phyloP scores from a whole-genome alignment of 768 basidiomycete species.

The Termitomyces eurrhizus region DNA sequence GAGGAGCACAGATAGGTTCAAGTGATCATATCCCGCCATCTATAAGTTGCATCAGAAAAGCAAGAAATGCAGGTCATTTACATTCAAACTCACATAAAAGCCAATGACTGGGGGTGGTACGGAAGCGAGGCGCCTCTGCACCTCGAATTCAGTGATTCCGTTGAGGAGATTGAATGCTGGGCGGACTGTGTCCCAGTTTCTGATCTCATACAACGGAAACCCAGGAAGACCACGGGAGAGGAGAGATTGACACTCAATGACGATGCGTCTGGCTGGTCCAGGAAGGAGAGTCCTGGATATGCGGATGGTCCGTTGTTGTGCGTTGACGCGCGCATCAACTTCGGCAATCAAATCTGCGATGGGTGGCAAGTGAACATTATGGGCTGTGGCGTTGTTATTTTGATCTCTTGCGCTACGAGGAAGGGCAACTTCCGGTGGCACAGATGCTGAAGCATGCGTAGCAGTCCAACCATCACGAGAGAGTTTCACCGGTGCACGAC shows the following conservation, averaged over 20 bases:
- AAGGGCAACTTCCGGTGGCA: background rate
- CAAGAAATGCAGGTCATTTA: background rate
- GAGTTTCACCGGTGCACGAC: background rate
- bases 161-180: background rate
- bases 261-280: background rate
- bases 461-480: too few relatives aligned
- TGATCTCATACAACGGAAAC: background rate
- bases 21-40: slow-evolving; percentile 5
- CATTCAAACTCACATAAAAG: background rate
- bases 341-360: background rate
- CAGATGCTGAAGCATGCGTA: background rate
- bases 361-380: background rate
- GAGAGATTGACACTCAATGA: background rate
- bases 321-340: background rate
- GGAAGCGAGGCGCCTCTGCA: background rate
- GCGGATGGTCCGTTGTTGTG: background rate
- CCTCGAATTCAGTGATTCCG: background rate
- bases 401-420: background rate
- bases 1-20: background rate
- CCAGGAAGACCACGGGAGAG: background rate
- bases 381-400: background rate
- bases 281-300: background rate
- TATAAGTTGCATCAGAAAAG: background rate
- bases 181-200: background rate
- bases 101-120: background rate